Percentiles rank a stretch among this genome's conserved stretches.
Evolutionary conservation across 108 stramenopile species (phyloP).

Genomic region (Fragilaria radians): DNA sequence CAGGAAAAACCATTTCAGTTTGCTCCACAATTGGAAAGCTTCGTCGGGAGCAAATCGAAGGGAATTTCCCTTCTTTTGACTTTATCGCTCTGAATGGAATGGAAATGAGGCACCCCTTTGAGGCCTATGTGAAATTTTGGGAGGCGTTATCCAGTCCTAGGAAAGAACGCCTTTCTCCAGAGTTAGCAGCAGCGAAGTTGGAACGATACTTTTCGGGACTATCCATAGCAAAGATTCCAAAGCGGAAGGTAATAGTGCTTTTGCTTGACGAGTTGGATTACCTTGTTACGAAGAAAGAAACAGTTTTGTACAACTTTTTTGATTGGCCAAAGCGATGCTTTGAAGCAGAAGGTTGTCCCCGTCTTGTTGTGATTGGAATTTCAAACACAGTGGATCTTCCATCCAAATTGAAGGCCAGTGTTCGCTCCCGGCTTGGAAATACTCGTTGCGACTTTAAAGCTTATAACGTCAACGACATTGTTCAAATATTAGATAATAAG

Average conservation of each 20-base stretch:
- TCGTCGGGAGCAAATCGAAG: slow-evolving; percentile 43
- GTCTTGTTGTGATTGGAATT: slow-evolving; percentile 89
- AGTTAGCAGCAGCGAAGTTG: slow-evolving; percentile 45
- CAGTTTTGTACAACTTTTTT: slow-evolving; percentile 95
- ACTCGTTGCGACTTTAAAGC: slow-evolving; percentile 54
- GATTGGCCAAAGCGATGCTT: slow-evolving; percentile 79
- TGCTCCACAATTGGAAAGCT: slow-evolving; percentile 50
- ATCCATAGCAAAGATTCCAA: background rate
- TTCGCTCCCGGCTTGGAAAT: slow-evolving; percentile 72
- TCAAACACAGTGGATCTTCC: slow-evolving; percentile 98
- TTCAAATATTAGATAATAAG: slow-evolving; percentile 56
- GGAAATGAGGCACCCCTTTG: slow-evolving; percentile 76
- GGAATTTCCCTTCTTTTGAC: slow-evolving; percentile 53
- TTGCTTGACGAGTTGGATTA: slow-evolving; percentile 98
- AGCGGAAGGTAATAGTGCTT: slow-evolving; percentile 40
- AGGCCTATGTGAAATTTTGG: slow-evolving; percentile 75
- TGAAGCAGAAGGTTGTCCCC: slow-evolving; percentile 9
- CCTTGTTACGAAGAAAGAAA: slow-evolving; percentile 88
- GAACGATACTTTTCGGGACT: slow-evolving; percentile 52
- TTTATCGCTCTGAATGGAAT: slow-evolving; percentile 83
- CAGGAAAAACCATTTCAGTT: slow-evolving; percentile 72
- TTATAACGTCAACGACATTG: slow-evolving; percentile 46
- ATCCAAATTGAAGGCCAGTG: slow-evolving; percentile 73
- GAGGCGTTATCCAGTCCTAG: slow-evolving; percentile 50
- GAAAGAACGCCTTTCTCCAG: slow-evolving; percentile 39